These are phyloP conservation scores for Naganishia kalamii DNA, from an alignment of 768 basidiomycete species.

Conservation along the genomic window DNA sequence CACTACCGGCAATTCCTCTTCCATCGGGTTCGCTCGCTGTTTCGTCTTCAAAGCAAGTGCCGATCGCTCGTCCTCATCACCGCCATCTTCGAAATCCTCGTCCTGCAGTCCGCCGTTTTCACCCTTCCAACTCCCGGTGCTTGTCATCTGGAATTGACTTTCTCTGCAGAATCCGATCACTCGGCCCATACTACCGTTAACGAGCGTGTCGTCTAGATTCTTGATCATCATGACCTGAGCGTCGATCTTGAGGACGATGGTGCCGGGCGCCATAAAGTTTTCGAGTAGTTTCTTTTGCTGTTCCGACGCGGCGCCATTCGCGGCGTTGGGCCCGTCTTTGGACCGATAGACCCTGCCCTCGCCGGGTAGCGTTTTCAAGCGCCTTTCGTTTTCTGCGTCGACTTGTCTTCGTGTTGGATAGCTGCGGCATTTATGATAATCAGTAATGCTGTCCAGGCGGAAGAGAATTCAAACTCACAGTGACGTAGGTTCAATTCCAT, in stretches of 20 bases:
- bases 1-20: slow-evolving; percentile 60
- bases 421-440: slow-evolving; percentile 47
- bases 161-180: slow-evolving; percentile 61
- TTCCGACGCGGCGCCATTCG: slow-evolving; percentile 45
- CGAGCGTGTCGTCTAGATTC: slow-evolving; percentile 80
- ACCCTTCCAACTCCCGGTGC: slow-evolving; percentile 45
- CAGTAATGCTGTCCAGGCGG: background rate
- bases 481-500: slow-evolving; percentile 83
- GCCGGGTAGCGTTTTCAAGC: slow-evolving; percentile 60
- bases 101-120: slow-evolving; percentile 27
- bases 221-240: slow-evolving; percentile 96
- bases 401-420: slow-evolving; percentile 91
- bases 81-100: slow-evolving; percentile 34
- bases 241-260: slow-evolving; percentile 64
- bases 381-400: slow-evolving; percentile 67
- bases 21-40: slow-evolving; percentile 38
- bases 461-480: slow-evolving; percentile 54
- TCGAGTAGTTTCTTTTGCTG: slow-evolving; percentile 71
- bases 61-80: slow-evolving; percentile 28
- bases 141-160: slow-evolving; percentile 29
- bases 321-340: background rate
- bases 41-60: slow-evolving; percentile 14
- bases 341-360: slow-evolving; percentile 52
- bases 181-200: slow-evolving; percentile 90
- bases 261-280: slow-evolving; percentile 82